A percentile compares a stretch with the other conserved stretches of the same genome.
phyloP scores from a whole-genome alignment of 2,329 filamentous ascomycete genomes.

The Trichophyton mentagrophytes region DNA sequence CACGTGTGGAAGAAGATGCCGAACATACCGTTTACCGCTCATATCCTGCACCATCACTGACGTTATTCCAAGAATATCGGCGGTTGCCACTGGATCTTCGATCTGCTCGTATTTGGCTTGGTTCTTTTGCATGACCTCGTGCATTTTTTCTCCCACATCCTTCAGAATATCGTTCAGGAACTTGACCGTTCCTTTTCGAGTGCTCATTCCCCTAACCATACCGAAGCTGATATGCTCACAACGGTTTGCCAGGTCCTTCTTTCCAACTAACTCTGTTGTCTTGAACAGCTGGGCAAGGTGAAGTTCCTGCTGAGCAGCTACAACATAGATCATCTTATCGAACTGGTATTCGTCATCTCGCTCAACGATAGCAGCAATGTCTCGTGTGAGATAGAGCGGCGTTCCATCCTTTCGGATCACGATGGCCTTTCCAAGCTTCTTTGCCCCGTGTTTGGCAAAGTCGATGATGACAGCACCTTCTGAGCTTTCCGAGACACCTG shows the following conservation, averaged over 20 bases:
- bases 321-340: conserved; percentile 57
- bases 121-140: conserved; percentile 91
- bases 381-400: conserved; percentile 55
- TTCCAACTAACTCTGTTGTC: conserved; percentile 49
- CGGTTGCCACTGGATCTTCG: conserved; percentile 64
- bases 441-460: conserved; percentile 53
- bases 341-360: conserved; percentile 50
- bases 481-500: conserved; percentile 49
- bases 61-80: conserved; percentile 83
- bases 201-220: conserved; percentile 54
- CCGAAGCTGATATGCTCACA: conserved; percentile 55
- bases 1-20: background rate
- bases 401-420: conserved; percentile 56
- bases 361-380: conserved; percentile 54
- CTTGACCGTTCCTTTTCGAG: conserved; percentile 58
- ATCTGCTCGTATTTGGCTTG: conserved; percentile 82
- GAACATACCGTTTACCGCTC: conserved; percentile 69
- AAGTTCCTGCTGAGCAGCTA: conserved; percentile 52
- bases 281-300: conserved; percentile 54
- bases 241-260: conserved; percentile 45
- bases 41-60: conserved; percentile 98
- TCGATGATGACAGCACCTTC: conserved; percentile 58
- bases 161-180: conserved; percentile 60
- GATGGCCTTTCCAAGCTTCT: conserved; percentile 55
- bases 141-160: conserved; percentile 87